These are phyloP conservation scores for Termitomyces sp. DNA, from an alignment of 768 basidiomycete genomes.

Conservation along the genomic window DNA sequence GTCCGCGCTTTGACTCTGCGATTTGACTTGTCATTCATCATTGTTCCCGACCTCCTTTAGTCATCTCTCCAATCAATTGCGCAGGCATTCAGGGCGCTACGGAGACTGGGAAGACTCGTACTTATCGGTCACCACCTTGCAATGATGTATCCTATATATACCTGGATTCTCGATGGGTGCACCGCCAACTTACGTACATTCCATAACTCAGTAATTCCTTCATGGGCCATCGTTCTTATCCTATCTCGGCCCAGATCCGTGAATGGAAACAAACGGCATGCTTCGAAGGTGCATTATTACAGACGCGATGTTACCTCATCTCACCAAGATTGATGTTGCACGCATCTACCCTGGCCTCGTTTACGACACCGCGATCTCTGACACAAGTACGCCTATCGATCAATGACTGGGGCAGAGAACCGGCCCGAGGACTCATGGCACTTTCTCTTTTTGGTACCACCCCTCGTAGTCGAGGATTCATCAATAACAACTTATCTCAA, in stretches of 20 bases:
- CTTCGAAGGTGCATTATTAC: slow-evolving; percentile 2
- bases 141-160: slow-evolving; percentile 18
- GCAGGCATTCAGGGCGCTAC: slow-evolving; percentile 11
- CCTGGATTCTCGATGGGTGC: slow-evolving; percentile 18
- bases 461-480: slow-evolving; percentile 8
- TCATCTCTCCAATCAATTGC: slow-evolving; percentile 13
- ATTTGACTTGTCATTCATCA: slow-evolving; percentile 16
- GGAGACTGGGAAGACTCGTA: slow-evolving; percentile 11
- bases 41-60: slow-evolving; percentile 14
- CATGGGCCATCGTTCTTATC: slow-evolving; percentile 13
- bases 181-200: slow-evolving; percentile 10
- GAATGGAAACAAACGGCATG: slow-evolving; percentile 15
- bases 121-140: slow-evolving; percentile 15
- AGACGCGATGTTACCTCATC: slow-evolving; percentile 9
- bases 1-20: slow-evolving; percentile 14
- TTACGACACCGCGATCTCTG: slow-evolving; percentile 10
- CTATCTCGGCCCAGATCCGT: slow-evolving; percentile 10
- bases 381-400: slow-evolving; percentile 8
- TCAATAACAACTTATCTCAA: not conserved
- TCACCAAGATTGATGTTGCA: slow-evolving; percentile 12
- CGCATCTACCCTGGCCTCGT: slow-evolving; percentile 8
- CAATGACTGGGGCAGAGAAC: not conserved
- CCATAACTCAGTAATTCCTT: slow-evolving; percentile 16
- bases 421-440: slow-evolving; percentile 1
- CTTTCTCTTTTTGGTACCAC: slow-evolving; percentile 12